Base-by-base conservation (phyloP, 1,284 basidiomycete genomes). In the Ceratobasidium papillatum region DNA sequence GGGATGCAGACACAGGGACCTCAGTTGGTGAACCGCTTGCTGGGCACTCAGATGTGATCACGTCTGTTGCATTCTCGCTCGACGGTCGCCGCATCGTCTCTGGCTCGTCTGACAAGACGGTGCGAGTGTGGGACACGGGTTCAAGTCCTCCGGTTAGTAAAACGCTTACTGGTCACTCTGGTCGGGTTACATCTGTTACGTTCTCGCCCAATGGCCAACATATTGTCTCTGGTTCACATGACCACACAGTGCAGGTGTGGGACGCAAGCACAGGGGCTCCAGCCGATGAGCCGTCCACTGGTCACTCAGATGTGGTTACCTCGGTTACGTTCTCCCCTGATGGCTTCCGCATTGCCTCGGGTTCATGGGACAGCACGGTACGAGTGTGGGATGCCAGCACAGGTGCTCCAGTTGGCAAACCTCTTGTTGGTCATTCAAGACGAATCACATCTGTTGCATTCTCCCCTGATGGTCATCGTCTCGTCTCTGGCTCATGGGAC, bases 81-180 rank as follows among this genome's bases (percentile, higher is more conserved):
- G 65, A 76, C 36, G 65, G 74, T 12, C 36, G 47, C 19, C 54
- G 51, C 27, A 69, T 76, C 41, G 63, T 34, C 9, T 76, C 75
- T 1, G 74, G 36, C 4, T 75, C 75, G 8, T 5, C n/a, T 27
- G 75, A 76, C 30, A 41, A 38, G 2, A 65, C 59, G 3, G 38
- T 75, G 25, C 34, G 74, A 12, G 30, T 76, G 19, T 76, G 75
- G 75, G 45, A 66, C 38, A 17, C 52, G 14, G 22, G 41, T 7
- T 36, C 64, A 25, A 32, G 73, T n/a, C 17, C 9, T n/a, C 8
- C 30, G n/a, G 17, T 63, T 8, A 32, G 8, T 25, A 27, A 47
- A 25, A 30, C 73, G n/a, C 38, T 71, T 8, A 0, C 9, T 1
- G 65, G 73, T 17, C 73, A 74, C 43, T 43, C 73, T 8, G 36